Evolutionary conservation across 192 early-diverging fungal species (phyloP).

Genomic region (Backusella morwellensis): DNA sequence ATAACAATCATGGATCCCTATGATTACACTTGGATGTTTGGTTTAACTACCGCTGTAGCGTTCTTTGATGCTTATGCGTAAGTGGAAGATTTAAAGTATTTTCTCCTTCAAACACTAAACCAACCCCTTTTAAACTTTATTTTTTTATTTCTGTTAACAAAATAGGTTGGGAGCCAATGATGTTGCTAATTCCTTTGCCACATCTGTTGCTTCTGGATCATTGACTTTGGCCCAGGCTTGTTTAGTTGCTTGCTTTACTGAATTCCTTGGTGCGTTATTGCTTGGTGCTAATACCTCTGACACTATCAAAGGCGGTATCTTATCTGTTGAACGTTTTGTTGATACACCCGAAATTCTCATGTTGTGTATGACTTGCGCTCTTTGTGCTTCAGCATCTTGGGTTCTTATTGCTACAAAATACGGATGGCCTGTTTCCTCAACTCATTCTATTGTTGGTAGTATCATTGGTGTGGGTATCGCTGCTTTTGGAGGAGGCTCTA

Average conservation of each 20-base stretch:
- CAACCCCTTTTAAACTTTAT: background rate
- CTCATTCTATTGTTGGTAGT: conserved; percentile 82
- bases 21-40: conserved; percentile 67
- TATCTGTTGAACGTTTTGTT: conserved; percentile 55
- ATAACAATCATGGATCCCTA: conserved; percentile 10
- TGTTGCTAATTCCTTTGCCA: conserved; percentile 87
- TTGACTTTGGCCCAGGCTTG: conserved; percentile 72
- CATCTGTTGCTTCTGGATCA: conserved; percentile 80
- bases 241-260: conserved; percentile 79
- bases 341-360: conserved; percentile 73
- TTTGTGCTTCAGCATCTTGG: conserved; percentile 75
- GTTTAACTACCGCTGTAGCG: conserved; percentile 59
- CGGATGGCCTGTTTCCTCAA: conserved; percentile 76
- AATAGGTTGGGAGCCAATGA: conserved; percentile 86
- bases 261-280: conserved; percentile 76
- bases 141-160: background rate
- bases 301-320: conserved; percentile 78
- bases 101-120: background rate
- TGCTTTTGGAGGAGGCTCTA: conserved; percentile 59
- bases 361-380: conserved; percentile 81
- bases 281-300: conserved; percentile 71
- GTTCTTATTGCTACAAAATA: conserved; percentile 65
- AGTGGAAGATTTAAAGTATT: background rate
- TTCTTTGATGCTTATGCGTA: conserved; percentile 63
- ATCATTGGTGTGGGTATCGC: conserved; percentile 74